phyloP scores from a whole-genome alignment of 106 monocot species.

The Apostasia ramifera region DNA sequence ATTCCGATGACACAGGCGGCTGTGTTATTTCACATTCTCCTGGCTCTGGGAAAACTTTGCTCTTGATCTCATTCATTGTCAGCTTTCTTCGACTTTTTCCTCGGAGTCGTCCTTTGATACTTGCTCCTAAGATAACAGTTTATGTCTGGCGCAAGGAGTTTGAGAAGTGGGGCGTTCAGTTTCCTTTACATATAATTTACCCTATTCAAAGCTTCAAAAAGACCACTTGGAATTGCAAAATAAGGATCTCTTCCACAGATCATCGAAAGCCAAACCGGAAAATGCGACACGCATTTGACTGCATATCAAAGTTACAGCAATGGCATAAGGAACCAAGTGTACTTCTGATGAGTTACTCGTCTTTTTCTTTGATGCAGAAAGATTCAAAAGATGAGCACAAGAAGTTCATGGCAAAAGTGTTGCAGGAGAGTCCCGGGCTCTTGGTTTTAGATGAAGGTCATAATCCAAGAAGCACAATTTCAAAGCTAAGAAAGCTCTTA shows the following conservation, averaged over 20 bases:
- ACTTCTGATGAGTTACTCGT: slow-evolving; percentile 64
- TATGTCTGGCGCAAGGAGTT: slow-evolving; percentile 68
- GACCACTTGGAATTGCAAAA: slow-evolving; percentile 10
- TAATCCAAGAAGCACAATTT: slow-evolving; percentile 64
- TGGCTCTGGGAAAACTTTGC: slow-evolving; percentile 70
- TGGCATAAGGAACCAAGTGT: slow-evolving; percentile 65
- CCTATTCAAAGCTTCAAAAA: slow-evolving; percentile 24
- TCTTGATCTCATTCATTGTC: slow-evolving; percentile 52
- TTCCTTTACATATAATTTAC: slow-evolving; percentile 48
- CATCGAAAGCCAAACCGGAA: slow-evolving; percentile 28
- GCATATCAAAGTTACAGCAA: slow-evolving; percentile 41
- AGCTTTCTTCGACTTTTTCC: slow-evolving; percentile 55
- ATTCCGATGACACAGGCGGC: slow-evolving; percentile 39
- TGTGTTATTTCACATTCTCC: slow-evolving; percentile 84
- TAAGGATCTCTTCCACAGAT: neutral
- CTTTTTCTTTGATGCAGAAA: slow-evolving; percentile 37
- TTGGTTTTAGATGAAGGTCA: slow-evolving; percentile 81
- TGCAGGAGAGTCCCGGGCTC: slow-evolving; percentile 53
- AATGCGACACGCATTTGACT: slow-evolving; percentile 34
- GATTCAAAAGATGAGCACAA: slow-evolving; percentile 27
- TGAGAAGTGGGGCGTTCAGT: slow-evolving; percentile 53
- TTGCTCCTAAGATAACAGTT: slow-evolving; percentile 57
- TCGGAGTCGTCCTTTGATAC: slow-evolving; percentile 48
- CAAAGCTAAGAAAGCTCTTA: slow-evolving; percentile 53
- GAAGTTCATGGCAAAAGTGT: slow-evolving; percentile 35